A percentile compares a stretch with the other conserved stretches of the same genome.
These are phyloP conservation scores for Acanthochlamys bracteata DNA, from an alignment of 106 monocot species.

Conservation along the genomic window DNA sequence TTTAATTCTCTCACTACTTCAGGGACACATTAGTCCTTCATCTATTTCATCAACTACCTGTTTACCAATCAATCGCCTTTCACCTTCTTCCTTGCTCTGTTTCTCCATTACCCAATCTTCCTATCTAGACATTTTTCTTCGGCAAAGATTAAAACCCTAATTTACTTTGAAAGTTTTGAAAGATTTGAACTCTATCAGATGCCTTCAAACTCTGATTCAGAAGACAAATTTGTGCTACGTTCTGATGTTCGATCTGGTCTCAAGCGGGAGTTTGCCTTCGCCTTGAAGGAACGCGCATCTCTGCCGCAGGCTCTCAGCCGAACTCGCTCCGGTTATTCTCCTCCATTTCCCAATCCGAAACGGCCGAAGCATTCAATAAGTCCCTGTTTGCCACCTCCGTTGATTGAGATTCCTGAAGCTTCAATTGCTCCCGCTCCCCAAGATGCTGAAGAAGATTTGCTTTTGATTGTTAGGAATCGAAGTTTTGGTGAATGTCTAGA, in stretches of 20 bases:
- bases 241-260: slow-evolving; percentile 18
- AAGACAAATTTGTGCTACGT: slow-evolving; percentile 4
- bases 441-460: neutral
- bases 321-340: slow-evolving; percentile 27
- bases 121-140: no score
- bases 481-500: neutral
- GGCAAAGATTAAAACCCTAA: neutral
- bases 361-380: neutral
- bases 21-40: no score
- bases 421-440: neutral
- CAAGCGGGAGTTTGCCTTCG: slow-evolving; percentile 21
- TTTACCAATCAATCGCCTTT: no score
- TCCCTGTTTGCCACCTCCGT: neutral
- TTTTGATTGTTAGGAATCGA: neutral
- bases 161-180: neutral
- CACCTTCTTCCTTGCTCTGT: no score
- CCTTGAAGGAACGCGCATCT: slow-evolving; percentile 5
- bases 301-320: slow-evolving; percentile 1
- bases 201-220: neutral
- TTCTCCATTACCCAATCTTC: no score
- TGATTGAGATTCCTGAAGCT: neutral
- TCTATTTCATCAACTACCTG: no score
- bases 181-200: neutral
- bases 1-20: no score
- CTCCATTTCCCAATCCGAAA: slow-evolving; percentile 1